Base-by-base conservation (phyloP, 768 basidiomycete species). In the Sporobolomyces phaffii region DNA sequence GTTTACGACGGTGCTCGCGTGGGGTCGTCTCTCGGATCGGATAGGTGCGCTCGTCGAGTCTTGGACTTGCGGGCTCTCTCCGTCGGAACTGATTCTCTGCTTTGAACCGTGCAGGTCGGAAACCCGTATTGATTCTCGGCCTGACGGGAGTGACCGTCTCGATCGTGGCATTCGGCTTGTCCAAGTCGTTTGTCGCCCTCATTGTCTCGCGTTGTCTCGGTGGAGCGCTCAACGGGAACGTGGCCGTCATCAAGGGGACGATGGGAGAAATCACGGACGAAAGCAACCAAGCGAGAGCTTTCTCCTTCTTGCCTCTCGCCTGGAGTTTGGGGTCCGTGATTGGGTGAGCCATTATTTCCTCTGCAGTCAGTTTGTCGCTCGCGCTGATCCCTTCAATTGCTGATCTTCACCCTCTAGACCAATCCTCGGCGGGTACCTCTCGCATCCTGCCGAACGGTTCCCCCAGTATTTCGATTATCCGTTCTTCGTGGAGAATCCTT, bases 91-190 rank as follows among this genome's bases (percentile, higher is more conserved):
- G 8, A 11, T 29, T 20, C 24, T n/a, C n/a, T n/a, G n/a, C n/a
- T n/a, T n/a, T n/a, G n/a, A n/a, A n/a, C n/a, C n/a, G n/a, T n/a
- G 17, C 29, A 58, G 31, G 75, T 5, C 63, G 75, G 9, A 74
- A 73, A 18, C 75, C 73, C 2, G 73, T 75, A 1, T 45, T 75
- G n/a, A n/a, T 70, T 24, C 62, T 62, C 28, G 75, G 75, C 5
- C 59, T 75, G 5, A 17, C 29, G 0, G 73, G 73, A 26, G 72
- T 66, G 10, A 63, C 64, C 41, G 29, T 70, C 15, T 70, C 68
- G 9, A 64, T 69, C 51, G 22, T 71, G 31, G 57, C 69, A 2
- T 75, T 75, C 53, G 74, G 74, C 11, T 1, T 74, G 10, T 41
- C 54, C 11, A 54, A 50, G 22, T 29, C 31, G 10, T 72, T 75